Evolutionary conservation across 768 basidiomycete genomes (phyloP), one percentile per base, ranked within the genome.

Genomic region (Scleroderma bovista): DNA sequence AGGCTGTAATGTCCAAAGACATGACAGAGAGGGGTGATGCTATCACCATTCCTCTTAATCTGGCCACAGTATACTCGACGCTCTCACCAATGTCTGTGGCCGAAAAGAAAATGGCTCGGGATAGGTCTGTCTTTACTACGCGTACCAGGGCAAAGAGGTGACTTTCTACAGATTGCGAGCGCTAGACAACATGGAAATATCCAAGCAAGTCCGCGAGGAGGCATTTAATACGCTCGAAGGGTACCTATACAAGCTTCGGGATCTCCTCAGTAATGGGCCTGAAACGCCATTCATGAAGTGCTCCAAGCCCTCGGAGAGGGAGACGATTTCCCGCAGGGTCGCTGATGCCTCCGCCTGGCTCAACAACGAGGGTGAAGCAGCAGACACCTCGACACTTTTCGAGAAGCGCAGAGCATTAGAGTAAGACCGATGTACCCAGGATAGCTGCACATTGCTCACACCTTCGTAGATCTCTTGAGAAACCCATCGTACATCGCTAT

Each of bases 211-310:
- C 47, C 83, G 83, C 29, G 94, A 94, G 60, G 96, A 98, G 65
- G 91, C 92, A 2, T 77, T 86, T 26, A 99, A 99, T 68, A 75
- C 79, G 22, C 80, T 99, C 46, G 96, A 99, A 67, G 81, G 86
- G 29, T 96, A 96, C 63, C 69, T 98, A n/a, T 99, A 99, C 72
- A 80, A 85, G 52, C 69, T 96, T 31, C 84, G 90, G 19, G 93
- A 93, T 61, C 74, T 95, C 10, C 72, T 97, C 26, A 76, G 80
- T 26, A 82, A 86, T 34, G 77, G 80, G 11, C 58, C 69, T 5
- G 77, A 81, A 8, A 80, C 84, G 7, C 88, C 91, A 2, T 89
- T 98, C 71, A 81, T 82, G 67, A 86, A 88, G 60, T 94, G 86
- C 64, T 94, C 93, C 5, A 85, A 84, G 55, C 69, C 74, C 9